Evolutionary conservation across 1,139 yeast species (phyloP), one percentile per base, ranked within the genome.

Genomic region (Sugiyamaella grinbergsii): DNA sequence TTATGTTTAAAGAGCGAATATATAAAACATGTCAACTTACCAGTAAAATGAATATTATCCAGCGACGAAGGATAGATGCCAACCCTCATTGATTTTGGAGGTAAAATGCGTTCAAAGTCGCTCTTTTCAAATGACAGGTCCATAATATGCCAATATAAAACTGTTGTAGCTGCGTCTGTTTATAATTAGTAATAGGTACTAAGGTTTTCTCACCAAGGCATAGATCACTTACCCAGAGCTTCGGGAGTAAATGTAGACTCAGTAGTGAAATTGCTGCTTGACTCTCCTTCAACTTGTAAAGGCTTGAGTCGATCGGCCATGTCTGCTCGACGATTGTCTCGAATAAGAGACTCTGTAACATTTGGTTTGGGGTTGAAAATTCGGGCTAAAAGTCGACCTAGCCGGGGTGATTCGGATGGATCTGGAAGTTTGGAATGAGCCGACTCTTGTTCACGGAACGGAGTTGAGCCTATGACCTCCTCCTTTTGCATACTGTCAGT

Each of bases 101-200:
- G 68, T 19, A 68, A 56, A 7, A 68, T 52, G 26, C 71, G 61
- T 40, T 60, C 61, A 44, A 69, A 67, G 50, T 69, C 72, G 20
- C 63, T 54, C 29, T 64, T 60, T 43, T 59, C 51, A 46, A 68
- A 62, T 10, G 62, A 47, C 44, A 68, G 47, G 22, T 63, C 68
- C 28, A 64, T 54, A 42, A 66, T 61, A 52, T 68, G 61, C 71
- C 71, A 69, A 56, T 61, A 68, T 26, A 69, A 57, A 7, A 61
- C 59, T 26, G 55, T 58, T 11, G 71, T 63, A n/a, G 57, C 53
- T 24, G 37, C 29, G 3, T 34, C 44, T 39, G 2, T 26, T 22
- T 4, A 11, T 10, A 28, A 28, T 28, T 4, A 28, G 26, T 23
- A 23, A 23, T 23, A 8, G 8, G 7, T 8, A 23, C 5, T 23